Evolutionary conservation across 23 red algal species (phyloP).

Genomic region (Chondrus crispus): DNA sequence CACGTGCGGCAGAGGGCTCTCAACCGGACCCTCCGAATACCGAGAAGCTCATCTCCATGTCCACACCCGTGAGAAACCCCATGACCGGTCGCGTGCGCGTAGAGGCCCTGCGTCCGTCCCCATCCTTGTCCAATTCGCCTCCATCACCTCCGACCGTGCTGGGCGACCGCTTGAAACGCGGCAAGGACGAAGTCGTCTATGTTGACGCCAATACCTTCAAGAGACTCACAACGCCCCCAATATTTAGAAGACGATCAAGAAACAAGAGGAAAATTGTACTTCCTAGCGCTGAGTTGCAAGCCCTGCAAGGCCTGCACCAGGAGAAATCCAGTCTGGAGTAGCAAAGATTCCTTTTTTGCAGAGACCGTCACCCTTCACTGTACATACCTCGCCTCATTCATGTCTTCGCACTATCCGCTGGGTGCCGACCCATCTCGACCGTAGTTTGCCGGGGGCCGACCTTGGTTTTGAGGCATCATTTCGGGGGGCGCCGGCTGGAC

Average conservation of each 20-base stretch:
- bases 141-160: not conserved
- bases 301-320: not conserved
- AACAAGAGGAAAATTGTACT: slow-evolving; percentile 40
- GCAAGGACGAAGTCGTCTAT: not conserved
- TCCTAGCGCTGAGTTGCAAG: slow-evolving; percentile 18
- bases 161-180: not conserved
- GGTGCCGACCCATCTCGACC: not conserved
- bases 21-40: not conserved
- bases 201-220: slow-evolving; percentile 41
- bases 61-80: not conserved
- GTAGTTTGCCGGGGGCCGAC: not conserved
- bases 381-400: not conserved
- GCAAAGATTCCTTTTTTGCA: too few species aligned
- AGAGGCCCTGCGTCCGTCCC: not conserved
- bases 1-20: not conserved
- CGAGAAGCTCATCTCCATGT: too few species aligned
- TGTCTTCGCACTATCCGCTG: not conserved
- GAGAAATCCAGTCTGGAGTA: too few species aligned
- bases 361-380: too few species aligned
- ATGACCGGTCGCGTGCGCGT: not conserved
- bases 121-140: not conserved
- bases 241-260: slow-evolving; percentile 33
- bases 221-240: slow-evolving; percentile 54
- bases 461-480: not conserved
- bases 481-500: not conserved